phyloP scores from a whole-genome alignment of 2,329 filamentous ascomycete genomes.

The Botrytis medusae region DNA sequence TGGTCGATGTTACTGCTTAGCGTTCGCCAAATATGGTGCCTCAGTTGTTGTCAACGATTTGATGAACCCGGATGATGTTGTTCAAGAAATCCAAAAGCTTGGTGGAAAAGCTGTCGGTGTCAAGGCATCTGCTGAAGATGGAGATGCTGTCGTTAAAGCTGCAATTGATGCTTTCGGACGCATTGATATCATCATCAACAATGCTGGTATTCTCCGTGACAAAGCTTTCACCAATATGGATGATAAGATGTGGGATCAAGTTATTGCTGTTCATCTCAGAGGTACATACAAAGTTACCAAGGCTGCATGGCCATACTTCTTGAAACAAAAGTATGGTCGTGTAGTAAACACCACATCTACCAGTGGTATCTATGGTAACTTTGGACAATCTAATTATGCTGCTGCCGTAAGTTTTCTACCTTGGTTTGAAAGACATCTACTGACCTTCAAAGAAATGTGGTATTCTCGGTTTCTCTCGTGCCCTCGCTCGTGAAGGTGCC shows the following conservation, averaged over 20 bases:
- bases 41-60: constrained; percentile 94
- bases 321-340: constrained; percentile 98
- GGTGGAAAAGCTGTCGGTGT: constrained; percentile 90
- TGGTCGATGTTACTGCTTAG: constrained; percentile 84
- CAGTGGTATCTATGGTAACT: constrained; percentile 98
- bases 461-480: constrained; percentile 93
- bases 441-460: constrained; percentile 66
- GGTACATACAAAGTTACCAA: constrained; percentile 97
- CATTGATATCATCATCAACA: constrained; percentile 95
- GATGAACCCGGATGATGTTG: constrained; percentile 85
- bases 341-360: constrained; percentile 97
- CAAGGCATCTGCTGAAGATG: constrained; percentile 91
- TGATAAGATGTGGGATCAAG: constrained; percentile 87
- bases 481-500: constrained; percentile 85
- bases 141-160: constrained; percentile 84
- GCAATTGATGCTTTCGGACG: constrained; percentile 93
- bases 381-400: constrained; percentile 97
- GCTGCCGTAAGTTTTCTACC: constrained; percentile 65
- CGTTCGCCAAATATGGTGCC: constrained; percentile 81
- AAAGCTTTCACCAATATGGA: constrained; percentile 99
- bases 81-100: constrained; percentile 85
- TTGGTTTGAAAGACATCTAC: constrained; percentile 34
- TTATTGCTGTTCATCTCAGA: constrained; percentile 87
- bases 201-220: constrained; percentile 94
- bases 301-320: constrained; percentile 95